phyloP scores from a whole-genome alignment of 2,329 filamentous ascomycete species.

The Pestalotiopsis sp. region DNA sequence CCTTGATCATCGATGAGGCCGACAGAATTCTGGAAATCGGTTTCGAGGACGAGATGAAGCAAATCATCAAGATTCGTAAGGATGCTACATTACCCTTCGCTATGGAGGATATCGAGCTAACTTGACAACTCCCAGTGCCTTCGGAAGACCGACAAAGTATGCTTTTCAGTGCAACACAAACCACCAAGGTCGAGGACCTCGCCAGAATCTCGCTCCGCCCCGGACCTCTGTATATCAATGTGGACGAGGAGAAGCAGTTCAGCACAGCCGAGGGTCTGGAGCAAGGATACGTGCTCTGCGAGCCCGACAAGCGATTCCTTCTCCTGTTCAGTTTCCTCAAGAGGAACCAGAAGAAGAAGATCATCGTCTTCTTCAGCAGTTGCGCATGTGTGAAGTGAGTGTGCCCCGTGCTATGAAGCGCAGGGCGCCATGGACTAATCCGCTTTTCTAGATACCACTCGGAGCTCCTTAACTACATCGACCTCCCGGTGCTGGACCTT shows the following conservation, averaged over 20 bases:
- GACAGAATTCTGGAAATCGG: conserved; percentile 96
- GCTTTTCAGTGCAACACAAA: conserved; percentile 98
- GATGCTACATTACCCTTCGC: conserved; percentile 62
- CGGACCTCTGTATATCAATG: conserved; percentile 95
- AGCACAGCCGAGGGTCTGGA: conserved; percentile 92
- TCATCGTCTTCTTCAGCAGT: conserved; percentile 94
- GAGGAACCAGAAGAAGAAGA: conserved; percentile 91
- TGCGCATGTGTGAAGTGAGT: conserved; percentile 80
- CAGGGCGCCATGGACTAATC: background rate
- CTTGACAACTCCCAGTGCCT: background rate
- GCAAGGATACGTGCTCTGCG: conserved; percentile 93
- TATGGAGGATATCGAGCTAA: background rate
- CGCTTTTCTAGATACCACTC: conserved; percentile 66
- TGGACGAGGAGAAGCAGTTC: conserved; percentile 86
- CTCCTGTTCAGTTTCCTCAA: conserved; percentile 96
- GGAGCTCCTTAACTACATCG: conserved; percentile 91
- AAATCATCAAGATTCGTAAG: conserved; percentile 82
- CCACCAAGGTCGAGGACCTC: conserved; percentile 96
- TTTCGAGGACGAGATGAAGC: conserved; percentile 97
- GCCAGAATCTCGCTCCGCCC: conserved; percentile 90
- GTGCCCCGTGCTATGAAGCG: background rate
- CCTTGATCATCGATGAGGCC: conserved; percentile 93
- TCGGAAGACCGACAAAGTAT: conserved; percentile 84
- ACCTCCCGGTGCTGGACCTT: conserved; percentile 73
- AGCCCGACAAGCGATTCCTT: conserved; percentile 90